Percentiles rank a stretch among this genome's conserved stretches.
These are phyloP conservation scores for Lentinula detonsa DNA, from an alignment of 768 basidiomycete genomes.

Conservation along the genomic window DNA sequence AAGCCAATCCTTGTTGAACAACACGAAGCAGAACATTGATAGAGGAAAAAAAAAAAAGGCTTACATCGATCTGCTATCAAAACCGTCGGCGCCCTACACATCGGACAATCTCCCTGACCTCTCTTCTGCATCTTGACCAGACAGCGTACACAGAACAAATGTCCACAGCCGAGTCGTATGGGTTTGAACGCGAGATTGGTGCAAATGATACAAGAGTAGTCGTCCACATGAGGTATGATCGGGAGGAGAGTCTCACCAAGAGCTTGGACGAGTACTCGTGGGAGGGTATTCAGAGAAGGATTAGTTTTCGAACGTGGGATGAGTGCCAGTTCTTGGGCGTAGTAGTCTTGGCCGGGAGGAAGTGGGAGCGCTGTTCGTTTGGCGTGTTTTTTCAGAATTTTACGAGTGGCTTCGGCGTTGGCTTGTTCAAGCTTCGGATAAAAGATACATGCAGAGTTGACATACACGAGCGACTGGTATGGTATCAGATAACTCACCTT, in stretches of 20 bases:
- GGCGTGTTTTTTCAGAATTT: constrained; percentile 92
- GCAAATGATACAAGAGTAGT: constrained; percentile 87
- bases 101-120: constrained; percentile 69
- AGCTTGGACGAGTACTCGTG: constrained; percentile 70
- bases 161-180: constrained; percentile 73
- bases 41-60: constrained; percentile 19
- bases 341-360: constrained; percentile 20
- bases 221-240: constrained; percentile 71
- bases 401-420: constrained; percentile 84
- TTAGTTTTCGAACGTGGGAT: not conserved
- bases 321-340: not conserved
- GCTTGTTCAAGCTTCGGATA: constrained; percentile 66
- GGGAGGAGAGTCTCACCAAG: constrained; percentile 80
- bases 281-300: constrained; percentile 31
- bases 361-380: constrained; percentile 83
- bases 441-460: not conserved
- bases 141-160: constrained; percentile 75
- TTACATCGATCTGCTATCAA: constrained; percentile 69
- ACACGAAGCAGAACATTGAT: no score
- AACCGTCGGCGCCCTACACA: constrained; percentile 78
- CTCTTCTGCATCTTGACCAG: constrained; percentile 90
- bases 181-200: constrained; percentile 91
- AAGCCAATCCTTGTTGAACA: not conserved
- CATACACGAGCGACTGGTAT: not conserved
- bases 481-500: constrained; percentile 37